Conservation (phyloP, 176 grass and related monocot species). For the Avena insularis region DNA sequence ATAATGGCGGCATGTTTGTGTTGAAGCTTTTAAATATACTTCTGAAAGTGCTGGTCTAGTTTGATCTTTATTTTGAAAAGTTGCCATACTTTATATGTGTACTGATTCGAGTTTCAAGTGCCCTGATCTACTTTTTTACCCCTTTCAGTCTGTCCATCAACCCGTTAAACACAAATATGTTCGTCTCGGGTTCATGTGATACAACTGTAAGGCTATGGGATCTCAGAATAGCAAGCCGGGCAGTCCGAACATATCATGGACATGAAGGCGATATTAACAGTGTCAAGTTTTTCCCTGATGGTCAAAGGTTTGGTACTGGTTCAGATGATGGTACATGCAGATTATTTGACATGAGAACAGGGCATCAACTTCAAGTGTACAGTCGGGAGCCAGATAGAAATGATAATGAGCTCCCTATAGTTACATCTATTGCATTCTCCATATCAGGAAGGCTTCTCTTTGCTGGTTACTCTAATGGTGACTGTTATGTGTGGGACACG, state of each 20-base stretch:
- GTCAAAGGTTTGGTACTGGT: slow-evolving; percentile 91
- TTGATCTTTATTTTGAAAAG: slow-evolving; percentile 18
- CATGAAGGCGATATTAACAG: slow-evolving; percentile 86
- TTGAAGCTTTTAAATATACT: slow-evolving; percentile 15
- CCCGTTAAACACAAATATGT: slow-evolving; percentile 81
- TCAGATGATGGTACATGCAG: slow-evolving; percentile 95
- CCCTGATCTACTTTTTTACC: slow-evolving; percentile 25
- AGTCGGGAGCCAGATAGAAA: slow-evolving; percentile 58
- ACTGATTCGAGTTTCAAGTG: background rate
- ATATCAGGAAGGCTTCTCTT: slow-evolving; percentile 99
- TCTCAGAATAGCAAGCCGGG: slow-evolving; percentile 89
- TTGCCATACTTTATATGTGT: background rate
- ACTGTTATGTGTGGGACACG: slow-evolving; percentile 98
- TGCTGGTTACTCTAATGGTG: slow-evolving; percentile 96
- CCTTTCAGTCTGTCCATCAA: slow-evolving; percentile 88
- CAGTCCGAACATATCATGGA: slow-evolving; percentile 90
- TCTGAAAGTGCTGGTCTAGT: slow-evolving; percentile 16
- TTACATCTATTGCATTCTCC: slow-evolving; percentile 95
- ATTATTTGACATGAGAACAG: slow-evolving; percentile 98
- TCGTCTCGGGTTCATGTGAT: slow-evolving; percentile 97
- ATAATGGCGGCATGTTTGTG: slow-evolving; percentile 4
- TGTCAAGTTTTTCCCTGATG: slow-evolving; percentile 99
- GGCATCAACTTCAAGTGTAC: slow-evolving; percentile 98
- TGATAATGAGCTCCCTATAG: slow-evolving; percentile 71
- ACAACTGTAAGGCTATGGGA: slow-evolving; percentile 93